phyloP scores from a whole-genome alignment of 495 filamentous ascomycete genomes.

The Cryomyces minteri region DNA sequence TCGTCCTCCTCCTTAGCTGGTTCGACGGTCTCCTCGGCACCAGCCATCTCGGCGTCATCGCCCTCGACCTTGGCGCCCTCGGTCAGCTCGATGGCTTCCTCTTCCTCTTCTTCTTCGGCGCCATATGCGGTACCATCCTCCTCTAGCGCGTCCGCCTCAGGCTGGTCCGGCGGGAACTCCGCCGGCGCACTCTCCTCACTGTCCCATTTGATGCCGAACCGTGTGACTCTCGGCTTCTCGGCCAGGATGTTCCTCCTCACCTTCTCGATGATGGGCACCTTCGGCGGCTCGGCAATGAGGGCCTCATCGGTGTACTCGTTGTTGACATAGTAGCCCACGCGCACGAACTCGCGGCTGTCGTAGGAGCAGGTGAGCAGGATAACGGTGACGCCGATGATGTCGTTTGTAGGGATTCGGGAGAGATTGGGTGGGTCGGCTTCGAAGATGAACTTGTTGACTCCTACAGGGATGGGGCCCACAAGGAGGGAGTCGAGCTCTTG shows the following conservation, averaged over 20 bases:
- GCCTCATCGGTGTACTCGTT: conserved; percentile 94
- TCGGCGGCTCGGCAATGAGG: conserved; percentile 67
- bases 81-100: conserved; percentile 22
- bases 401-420: conserved; percentile 73
- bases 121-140: conserved; percentile 80
- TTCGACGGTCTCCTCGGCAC: conserved; percentile 42
- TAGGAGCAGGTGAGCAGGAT: conserved; percentile 94
- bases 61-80: conserved; percentile 29
- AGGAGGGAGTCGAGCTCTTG: conserved; percentile 94
- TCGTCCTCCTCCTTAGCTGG: conserved; percentile 43
- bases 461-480: conserved; percentile 88
- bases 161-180: conserved; percentile 93
- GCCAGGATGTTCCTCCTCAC: conserved; percentile 83
- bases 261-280: conserved; percentile 80
- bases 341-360: conserved; percentile 89
- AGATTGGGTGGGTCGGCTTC: conserved; percentile 86
- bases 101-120: conserved; percentile 54
- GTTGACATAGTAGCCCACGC: conserved; percentile 97
- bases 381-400: conserved; percentile 93
- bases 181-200: conserved; percentile 87
- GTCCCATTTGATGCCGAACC: conserved; percentile 99
- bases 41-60: conserved; percentile 61
- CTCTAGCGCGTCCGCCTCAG: conserved; percentile 70
- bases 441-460: conserved; percentile 97
- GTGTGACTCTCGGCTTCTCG: conserved; percentile 90